Conservation (phyloP, 768 basidiomycete genomes). For the Gloeostereum incarnatum region DNA sequence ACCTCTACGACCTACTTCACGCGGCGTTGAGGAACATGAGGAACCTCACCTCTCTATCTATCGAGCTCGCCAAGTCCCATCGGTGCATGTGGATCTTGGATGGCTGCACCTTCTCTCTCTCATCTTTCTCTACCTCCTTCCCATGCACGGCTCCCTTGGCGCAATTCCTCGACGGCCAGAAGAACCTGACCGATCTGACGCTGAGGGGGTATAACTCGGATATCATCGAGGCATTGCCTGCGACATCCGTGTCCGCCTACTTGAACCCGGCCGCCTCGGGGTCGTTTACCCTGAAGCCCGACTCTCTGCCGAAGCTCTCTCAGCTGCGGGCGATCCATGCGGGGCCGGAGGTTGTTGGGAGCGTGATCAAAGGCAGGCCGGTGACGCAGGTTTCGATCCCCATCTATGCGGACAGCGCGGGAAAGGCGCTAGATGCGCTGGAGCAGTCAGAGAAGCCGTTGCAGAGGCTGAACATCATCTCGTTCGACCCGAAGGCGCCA, state of each 20-base stretch:
- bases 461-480: constrained; percentile 46
- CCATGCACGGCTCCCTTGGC: constrained; percentile 40
- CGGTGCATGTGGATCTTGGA: constrained; percentile 46
- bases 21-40: constrained; percentile 28
- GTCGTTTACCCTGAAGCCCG: constrained; percentile 26
- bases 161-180: constrained; percentile 41
- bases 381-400: constrained; percentile 43
- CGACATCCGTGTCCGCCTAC: constrained; percentile 8
- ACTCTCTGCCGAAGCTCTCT: constrained; percentile 36
- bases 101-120: constrained; percentile 32
- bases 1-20: constrained; percentile 42
- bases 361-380: constrained; percentile 37
- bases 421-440: constrained; percentile 35
- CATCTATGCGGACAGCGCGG: constrained; percentile 31
- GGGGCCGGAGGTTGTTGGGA: constrained; percentile 31
- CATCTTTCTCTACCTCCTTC: constrained; percentile 45
- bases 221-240: constrained; percentile 17
- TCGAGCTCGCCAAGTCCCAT: constrained; percentile 36
- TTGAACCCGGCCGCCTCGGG: constrained; percentile 6
- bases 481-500: constrained; percentile 40
- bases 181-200: constrained; percentile 38
- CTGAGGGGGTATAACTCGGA: constrained; percentile 41
- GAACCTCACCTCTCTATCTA: constrained; percentile 28
- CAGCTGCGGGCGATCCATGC: constrained; percentile 48
- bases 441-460: constrained; percentile 26